Conservation (phyloP, 169 alveolate genomes). For the Amoebophrya sp. region DNA sequence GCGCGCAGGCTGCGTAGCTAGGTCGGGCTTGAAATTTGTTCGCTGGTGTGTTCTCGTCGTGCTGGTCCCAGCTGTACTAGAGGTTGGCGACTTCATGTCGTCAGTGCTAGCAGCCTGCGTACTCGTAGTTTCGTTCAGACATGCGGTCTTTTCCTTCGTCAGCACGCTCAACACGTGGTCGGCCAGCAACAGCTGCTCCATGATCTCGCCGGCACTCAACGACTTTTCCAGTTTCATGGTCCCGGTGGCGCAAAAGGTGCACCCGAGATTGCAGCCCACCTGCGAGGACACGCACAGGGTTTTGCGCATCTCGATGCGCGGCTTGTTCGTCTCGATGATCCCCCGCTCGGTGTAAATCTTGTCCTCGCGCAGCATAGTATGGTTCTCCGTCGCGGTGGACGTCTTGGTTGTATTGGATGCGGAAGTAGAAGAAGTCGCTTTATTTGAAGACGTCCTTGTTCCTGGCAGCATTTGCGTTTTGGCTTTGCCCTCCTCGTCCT, state of each 20-base stretch:
- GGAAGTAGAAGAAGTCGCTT: too few relatives aligned
- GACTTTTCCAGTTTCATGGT: slow-evolving; percentile 45
- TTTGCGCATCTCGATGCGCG: slow-evolving; percentile 20
- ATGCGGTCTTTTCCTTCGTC: too few relatives aligned
- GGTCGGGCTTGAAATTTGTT: too few relatives aligned
- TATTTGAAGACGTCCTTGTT: too few relatives aligned
- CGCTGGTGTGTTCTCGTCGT: too few relatives aligned
- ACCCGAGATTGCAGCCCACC: slow-evolving; percentile 52
- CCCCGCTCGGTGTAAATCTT: neutral
- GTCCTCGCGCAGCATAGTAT: too few relatives aligned
- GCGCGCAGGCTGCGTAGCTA: slow-evolving; percentile 31
- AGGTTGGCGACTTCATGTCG: neutral
- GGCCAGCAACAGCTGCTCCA: slow-evolving; percentile 48
- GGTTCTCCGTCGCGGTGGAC: neutral
- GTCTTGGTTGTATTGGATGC: neutral
- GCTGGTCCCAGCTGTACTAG: too few relatives aligned
- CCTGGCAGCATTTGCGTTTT: too few relatives aligned
- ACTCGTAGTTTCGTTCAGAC: neutral
- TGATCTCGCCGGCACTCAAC: slow-evolving; percentile 49
- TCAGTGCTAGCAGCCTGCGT: neutral
- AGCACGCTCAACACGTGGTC: slow-evolving; percentile 18
- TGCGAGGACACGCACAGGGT: slow-evolving; percentile 51
- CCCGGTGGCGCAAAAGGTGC: slow-evolving; percentile 53
- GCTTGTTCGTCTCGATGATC: neutral
- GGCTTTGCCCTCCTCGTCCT: neutral